A percentile compares a stretch with the other conserved stretches of the same genome.
These are phyloP conservation scores for Monilinia laxa DNA, from an alignment of 2,329 filamentous ascomycete species.

Conservation along the genomic window DNA sequence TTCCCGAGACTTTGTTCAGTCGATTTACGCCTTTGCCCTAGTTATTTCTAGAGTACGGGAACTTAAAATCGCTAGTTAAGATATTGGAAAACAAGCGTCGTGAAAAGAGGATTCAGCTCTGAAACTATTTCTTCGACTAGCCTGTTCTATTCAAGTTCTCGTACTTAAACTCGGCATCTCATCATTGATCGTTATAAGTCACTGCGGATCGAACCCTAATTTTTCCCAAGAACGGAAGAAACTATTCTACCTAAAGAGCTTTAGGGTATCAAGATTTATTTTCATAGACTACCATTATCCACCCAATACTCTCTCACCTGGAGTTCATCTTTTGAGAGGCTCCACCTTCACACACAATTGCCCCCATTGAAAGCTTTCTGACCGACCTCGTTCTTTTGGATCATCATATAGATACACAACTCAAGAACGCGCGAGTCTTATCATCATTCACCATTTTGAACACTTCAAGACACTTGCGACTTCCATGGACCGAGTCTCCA, in stretches of 20 bases:
- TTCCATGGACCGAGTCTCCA: conserved; percentile 27
- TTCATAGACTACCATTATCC: conserved; percentile 17
- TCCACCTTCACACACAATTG: conserved; percentile 5
- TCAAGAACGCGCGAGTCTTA: conserved; percentile 2
- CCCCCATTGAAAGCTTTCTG: neutral
- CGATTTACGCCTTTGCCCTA: conserved; percentile 28
- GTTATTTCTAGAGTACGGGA: conserved; percentile 14
- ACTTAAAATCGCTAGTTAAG: conserved; percentile 21
- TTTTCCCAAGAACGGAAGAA: conserved; percentile 7
- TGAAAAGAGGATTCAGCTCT: conserved; percentile 18
- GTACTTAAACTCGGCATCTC: conserved; percentile 20
- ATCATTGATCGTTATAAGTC: conserved; percentile 17
- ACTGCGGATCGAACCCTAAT: conserved; percentile 16
- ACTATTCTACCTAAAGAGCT: conserved; percentile 3
- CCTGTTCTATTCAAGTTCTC: conserved; percentile 14
- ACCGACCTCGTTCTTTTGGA: conserved; percentile 7
- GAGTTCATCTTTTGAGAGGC: conserved; percentile 11
- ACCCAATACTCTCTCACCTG: conserved; percentile 15
- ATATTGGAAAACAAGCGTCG: conserved; percentile 17
- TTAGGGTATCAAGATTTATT: conserved; percentile 12
- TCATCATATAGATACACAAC: conserved; percentile 15
- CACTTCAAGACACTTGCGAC: neutral
- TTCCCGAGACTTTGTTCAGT: conserved; percentile 37
- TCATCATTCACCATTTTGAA: neutral
- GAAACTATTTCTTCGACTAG: conserved; percentile 21